Conservation (phyloP, 345 rosid genomes). For the Capsella bursapastoris region DNA sequence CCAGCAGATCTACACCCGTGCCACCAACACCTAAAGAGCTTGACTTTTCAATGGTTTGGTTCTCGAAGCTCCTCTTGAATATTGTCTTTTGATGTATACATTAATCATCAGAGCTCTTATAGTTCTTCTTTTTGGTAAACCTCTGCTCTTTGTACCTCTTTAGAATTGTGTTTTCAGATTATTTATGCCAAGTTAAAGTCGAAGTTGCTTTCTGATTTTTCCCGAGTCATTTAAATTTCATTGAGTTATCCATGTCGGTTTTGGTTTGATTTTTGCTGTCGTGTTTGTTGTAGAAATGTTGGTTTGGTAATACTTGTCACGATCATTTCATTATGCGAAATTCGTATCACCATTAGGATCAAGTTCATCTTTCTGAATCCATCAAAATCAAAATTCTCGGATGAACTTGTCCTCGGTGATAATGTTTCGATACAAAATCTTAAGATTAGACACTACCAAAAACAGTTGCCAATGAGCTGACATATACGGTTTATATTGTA, state of each 20-base stretch:
- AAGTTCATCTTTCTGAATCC: no score
- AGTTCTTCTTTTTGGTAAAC: neutral
- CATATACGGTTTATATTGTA: neutral
- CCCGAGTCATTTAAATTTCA: neutral
- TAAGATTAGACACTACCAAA: neutral
- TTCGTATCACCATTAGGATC: no score
- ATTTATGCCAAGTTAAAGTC: neutral
- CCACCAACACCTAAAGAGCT: conserved; percentile 55
- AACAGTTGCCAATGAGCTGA: neutral
- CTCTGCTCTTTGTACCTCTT: conserved; percentile 17
- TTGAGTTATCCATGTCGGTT: neutral
- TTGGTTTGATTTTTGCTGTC: no score
- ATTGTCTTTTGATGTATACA: conserved; percentile 34
- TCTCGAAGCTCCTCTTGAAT: neutral
- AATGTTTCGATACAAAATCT: no score
- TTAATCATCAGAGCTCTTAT: conserved; percentile 36
- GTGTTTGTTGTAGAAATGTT: no score
- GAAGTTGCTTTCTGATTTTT: neutral
- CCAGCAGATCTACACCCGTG: conserved; percentile 76
- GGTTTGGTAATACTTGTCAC: no score
- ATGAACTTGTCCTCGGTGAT: no score
- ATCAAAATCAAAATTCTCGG: no score
- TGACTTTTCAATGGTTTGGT: conserved; percentile 11
- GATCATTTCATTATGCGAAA: no score
- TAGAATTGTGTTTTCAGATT: conserved; percentile 21